Evolutionary conservation across 768 basidiomycete genomes (phyloP).

Genomic region (Podaxis sp.): DNA sequence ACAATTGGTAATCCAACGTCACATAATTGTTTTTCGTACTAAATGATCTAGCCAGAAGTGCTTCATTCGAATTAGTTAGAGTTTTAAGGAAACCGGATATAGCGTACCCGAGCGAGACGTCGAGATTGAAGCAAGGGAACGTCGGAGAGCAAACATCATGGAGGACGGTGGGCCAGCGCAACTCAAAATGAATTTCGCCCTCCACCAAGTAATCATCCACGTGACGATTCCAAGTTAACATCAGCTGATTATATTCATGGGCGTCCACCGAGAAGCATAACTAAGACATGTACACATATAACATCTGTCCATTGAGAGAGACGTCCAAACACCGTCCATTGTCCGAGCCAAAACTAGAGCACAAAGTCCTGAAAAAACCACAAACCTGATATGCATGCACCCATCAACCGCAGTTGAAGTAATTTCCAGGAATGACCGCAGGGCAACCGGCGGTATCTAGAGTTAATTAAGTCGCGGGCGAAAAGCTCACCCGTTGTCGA

Average conservation of each 20-base stretch:
- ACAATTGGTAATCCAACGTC: conserved; percentile 2
- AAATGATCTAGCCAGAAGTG: neutral
- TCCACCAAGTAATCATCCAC: too few relatives aligned
- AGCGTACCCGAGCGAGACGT: neutral
- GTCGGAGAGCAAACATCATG: neutral
- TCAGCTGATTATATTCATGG: too few relatives aligned
- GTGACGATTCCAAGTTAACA: too few relatives aligned
- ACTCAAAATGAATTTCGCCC: too few relatives aligned
- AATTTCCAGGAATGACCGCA: conserved; percentile 48
- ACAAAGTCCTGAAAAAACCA: neutral
- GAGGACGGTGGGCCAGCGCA: neutral
- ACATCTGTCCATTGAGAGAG: too few relatives aligned
- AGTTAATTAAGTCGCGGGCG: too few relatives aligned
- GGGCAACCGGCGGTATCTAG: conserved; percentile 52
- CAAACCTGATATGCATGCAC: too few relatives aligned
- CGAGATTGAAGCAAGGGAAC: neutral
- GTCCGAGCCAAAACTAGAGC: neutral
- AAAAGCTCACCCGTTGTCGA: neutral
- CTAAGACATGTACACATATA: neutral
- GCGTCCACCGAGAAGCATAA: neutral
- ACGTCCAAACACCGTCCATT: neutral
- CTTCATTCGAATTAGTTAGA: neutral
- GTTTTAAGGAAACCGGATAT: neutral
- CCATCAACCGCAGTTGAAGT: conserved; percentile 46
- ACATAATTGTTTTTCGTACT: neutral